These are phyloP conservation scores for Paraurostyla sp. DNA, from an alignment of 73 alveolate genomes.

Conservation along the genomic window DNA sequence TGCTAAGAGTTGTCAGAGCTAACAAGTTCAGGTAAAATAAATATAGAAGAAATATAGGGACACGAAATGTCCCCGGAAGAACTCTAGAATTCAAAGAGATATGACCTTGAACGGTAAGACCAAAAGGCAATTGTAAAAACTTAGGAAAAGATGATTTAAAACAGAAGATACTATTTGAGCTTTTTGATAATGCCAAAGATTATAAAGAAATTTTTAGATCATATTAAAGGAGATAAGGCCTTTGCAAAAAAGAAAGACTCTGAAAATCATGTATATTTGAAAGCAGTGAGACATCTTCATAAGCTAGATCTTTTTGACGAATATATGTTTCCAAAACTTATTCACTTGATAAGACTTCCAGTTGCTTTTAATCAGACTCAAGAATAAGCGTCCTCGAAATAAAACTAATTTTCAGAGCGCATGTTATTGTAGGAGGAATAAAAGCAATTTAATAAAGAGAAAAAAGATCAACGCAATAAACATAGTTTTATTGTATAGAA, in stretches of 20 bases:
- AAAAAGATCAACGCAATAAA: too few species aligned
- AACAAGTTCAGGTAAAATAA: too few species aligned
- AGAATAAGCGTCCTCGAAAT: neutral
- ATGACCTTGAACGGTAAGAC: neutral
- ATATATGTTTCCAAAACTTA: neutral
- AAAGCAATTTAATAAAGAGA: too few species aligned
- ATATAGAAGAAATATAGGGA: too few species aligned
- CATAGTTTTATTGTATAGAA: too few species aligned
- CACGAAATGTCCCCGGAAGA: too few species aligned
- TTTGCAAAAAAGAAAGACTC: constrained; percentile 11
- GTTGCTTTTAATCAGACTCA: too few species aligned
- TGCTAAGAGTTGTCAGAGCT: too few species aligned
- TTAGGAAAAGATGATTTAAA: neutral
- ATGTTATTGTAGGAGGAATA: too few species aligned
- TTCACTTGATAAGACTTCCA: too few species aligned
- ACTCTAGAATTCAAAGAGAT: neutral
- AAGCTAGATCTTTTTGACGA: neutral
- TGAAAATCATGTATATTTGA: neutral
- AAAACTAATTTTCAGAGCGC: too few species aligned
- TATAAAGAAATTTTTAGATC: neutral
- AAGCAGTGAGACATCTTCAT: neutral
- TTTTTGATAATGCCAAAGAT: neutral
- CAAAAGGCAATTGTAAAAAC: neutral
- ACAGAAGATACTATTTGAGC: neutral
- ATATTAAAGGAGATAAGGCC: neutral